phyloP scores from a whole-genome alignment of 441 rosid species.

The Pelargonium cotyledonis region DNA sequence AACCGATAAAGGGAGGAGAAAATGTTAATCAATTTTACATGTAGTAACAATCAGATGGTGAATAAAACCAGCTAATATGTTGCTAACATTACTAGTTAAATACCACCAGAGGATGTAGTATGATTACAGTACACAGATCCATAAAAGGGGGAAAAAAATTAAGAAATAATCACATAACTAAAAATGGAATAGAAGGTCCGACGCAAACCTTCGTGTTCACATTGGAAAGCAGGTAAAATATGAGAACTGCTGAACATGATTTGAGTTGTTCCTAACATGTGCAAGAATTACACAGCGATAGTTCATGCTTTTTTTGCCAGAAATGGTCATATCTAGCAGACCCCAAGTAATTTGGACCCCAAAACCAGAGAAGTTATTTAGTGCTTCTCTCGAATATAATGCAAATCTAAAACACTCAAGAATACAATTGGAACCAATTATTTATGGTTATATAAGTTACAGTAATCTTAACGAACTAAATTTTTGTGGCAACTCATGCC shows the following conservation, averaged over 20 bases:
- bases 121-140: neutral
- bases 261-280: neutral
- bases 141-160: neutral
- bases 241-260: neutral
- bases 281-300: neutral
- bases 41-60: neutral
- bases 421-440: neutral
- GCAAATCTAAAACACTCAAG: neutral
- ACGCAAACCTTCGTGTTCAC: neutral
- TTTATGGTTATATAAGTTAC: neutral
- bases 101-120: no score
- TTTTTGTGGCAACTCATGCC: neutral
- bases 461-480: neutral
- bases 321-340: neutral
- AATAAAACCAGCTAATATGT: slow-evolving; percentile 2
- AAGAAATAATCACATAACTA: neutral
- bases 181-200: neutral
- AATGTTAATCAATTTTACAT: slow-evolving; percentile 10
- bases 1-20: slow-evolving; percentile 3
- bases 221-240: neutral
- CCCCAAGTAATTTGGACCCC: neutral
- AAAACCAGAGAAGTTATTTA: neutral
- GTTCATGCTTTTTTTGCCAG: neutral
- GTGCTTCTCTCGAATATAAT: neutral
- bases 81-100: neutral